A percentile compares a stretch with the other conserved stretches of the same genome.
phyloP scores from a whole-genome alignment of 1,284 basidiomycete genomes.

The Apiotrichum montevideense region DNA sequence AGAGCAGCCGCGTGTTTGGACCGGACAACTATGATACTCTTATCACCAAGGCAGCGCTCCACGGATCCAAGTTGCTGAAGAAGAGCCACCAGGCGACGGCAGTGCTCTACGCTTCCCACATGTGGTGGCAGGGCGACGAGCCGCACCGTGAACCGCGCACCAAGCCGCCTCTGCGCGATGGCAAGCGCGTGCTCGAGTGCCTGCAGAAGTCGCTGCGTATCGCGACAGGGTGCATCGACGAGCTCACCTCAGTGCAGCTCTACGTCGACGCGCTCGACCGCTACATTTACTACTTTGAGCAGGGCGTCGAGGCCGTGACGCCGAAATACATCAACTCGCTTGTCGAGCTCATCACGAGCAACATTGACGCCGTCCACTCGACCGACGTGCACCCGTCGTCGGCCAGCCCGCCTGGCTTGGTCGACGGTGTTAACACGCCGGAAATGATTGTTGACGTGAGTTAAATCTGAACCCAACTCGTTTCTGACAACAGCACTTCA shows the following conservation, averaged over 20 bases:
- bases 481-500: slow-evolving; percentile 63
- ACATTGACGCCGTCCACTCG: slow-evolving; percentile 77
- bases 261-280: slow-evolving; percentile 88
- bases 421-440: slow-evolving; percentile 82
- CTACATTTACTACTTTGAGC: slow-evolving; percentile 90
- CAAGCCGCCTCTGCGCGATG: slow-evolving; percentile 71
- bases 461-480: neutral
- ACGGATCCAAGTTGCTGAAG: slow-evolving; percentile 87
- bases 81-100: slow-evolving; percentile 93
- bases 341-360: slow-evolving; percentile 83
- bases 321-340: slow-evolving; percentile 91
- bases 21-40: slow-evolving; percentile 90
- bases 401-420: slow-evolving; percentile 68
- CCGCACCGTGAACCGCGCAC: slow-evolving; percentile 33
- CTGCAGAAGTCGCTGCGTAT: slow-evolving; percentile 88
- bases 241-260: slow-evolving; percentile 86
- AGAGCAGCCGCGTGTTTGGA: slow-evolving; percentile 75
- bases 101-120: slow-evolving; percentile 85
- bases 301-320: slow-evolving; percentile 79
- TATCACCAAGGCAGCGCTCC: slow-evolving; percentile 90
- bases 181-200: slow-evolving; percentile 90
- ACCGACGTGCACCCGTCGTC: slow-evolving; percentile 78
- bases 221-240: slow-evolving; percentile 87
- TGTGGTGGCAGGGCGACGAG: slow-evolving; percentile 85
- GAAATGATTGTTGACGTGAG: slow-evolving; percentile 65